Percentiles rank a stretch among this genome's conserved stretches.
Evolutionary conservation across 2,329 filamentous ascomycete genomes (phyloP).

Genomic region (Colletotrichum neosansevieriae): DNA sequence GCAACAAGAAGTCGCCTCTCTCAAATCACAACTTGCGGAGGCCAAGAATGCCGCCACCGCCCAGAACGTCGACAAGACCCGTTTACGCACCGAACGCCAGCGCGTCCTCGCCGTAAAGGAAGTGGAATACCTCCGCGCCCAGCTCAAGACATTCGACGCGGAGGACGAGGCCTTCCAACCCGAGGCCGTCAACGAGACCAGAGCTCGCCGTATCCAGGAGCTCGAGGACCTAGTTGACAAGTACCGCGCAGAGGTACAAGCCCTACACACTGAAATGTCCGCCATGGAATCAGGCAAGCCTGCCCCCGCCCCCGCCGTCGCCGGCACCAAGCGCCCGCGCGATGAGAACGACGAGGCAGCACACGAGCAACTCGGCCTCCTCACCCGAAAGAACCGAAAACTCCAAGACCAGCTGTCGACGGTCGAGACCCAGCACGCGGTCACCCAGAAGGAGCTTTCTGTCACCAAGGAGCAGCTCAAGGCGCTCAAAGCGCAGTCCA

Average conservation of each 20-base stretch:
- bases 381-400: conserved; percentile 88
- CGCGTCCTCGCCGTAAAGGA: conserved; percentile 89
- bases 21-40: conserved; percentile 79
- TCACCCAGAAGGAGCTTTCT: conserved; percentile 81
- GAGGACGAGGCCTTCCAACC: conserved; percentile 91
- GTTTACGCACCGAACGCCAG: conserved; percentile 85
- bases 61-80: conserved; percentile 73
- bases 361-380: conserved; percentile 81
- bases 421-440: conserved; percentile 75
- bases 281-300: conserved; percentile 66
- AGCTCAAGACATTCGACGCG: conserved; percentile 87
- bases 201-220: conserved; percentile 79
- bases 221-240: conserved; percentile 89
- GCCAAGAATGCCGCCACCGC: conserved; percentile 64
- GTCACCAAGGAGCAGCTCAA: conserved; percentile 80
- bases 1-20: conserved; percentile 74
- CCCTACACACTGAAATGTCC: conserved; percentile 79
- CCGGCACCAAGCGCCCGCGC: conserved; percentile 70
- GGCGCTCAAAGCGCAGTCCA: conserved; percentile 72
- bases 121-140: conserved; percentile 91
- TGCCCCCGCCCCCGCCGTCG: conserved; percentile 40
- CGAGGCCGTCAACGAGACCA: conserved; percentile 81
- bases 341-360: conserved; percentile 69
- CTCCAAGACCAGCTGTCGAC: conserved; percentile 82
- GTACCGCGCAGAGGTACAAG: conserved; percentile 85